Evolutionary conservation across 2,329 filamentous ascomycete genomes (phyloP).

Genomic region (Huntiella omanensis): DNA sequence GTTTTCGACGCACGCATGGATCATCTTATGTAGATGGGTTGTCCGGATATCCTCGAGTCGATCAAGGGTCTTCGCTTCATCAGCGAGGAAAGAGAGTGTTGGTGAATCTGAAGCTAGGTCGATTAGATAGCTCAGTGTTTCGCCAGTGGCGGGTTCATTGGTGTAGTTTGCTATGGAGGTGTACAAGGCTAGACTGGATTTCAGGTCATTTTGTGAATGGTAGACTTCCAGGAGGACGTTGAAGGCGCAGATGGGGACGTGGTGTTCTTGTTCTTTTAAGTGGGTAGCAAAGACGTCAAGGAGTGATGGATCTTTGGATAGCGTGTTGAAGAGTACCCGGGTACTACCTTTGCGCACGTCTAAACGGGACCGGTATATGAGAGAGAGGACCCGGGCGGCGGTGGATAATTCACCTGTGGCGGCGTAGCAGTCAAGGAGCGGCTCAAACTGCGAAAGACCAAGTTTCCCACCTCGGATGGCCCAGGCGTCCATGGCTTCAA

Average conservation of each 20-base stretch:
- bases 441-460: conserved; percentile 56
- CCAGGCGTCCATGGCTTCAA: conserved; percentile 49
- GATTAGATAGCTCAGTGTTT: conserved; percentile 9
- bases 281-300: conserved; percentile 14
- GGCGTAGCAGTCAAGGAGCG: conserved; percentile 54
- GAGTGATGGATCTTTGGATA: conserved; percentile 28
- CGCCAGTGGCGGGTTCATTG: conserved; percentile 12
- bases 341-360: conserved; percentile 43
- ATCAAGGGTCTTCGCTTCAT: conserved; percentile 6
- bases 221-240: conserved; percentile 20
- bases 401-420: conserved; percentile 38
- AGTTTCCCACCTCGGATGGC: conserved; percentile 38
- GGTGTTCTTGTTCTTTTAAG: conserved; percentile 14
- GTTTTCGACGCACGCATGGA: conserved; percentile 16
- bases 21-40: conserved; percentile 13
- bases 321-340: conserved; percentile 37
- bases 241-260: conserved; percentile 21
- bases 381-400: conserved; percentile 50
- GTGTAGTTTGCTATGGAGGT: conserved; percentile 11
- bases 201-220: conserved; percentile 10
- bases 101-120: neutral
- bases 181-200: conserved; percentile 12
- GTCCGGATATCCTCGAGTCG: conserved; percentile 7
- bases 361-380: conserved; percentile 48
- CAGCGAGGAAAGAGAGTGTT: conserved; percentile 6